Evolutionary conservation across 1,284 basidiomycete species (phyloP), one percentile per base, ranked within the genome.

Genomic region (Bjerkandera adusta): DNA sequence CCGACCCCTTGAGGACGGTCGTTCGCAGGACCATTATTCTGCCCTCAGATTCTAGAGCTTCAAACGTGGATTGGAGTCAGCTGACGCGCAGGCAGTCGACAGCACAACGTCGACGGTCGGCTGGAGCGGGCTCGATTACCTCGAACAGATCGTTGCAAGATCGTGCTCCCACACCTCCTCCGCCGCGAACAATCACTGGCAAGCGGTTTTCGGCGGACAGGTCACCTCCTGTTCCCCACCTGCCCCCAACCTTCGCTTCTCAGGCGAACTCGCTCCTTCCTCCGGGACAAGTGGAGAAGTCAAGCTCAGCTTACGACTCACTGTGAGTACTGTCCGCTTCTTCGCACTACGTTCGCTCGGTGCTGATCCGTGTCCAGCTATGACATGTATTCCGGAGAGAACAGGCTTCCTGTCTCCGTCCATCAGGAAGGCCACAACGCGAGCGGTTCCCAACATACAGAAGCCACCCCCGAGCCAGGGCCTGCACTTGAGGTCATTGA

Each of bases 81-180:
- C 60, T 78, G 43, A 69, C 76, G 58, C 75, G 78, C 48, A 86
- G 82, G 57, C 71, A 71, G 30, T 76, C 82, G 16, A 64, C 57
- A 37, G 62, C 62, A 16, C 58, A 61, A 13, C 67, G 78, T 40
- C 79, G 79, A 35, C 78, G 79, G 25, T 74, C 83, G 47, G 70
- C 72, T 12, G 85, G 86, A 54, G 71, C 72, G 12, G 69, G 71
- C 15, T 78, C 77, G 25, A 61, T 67, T 29, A 64, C 68, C 25
- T 84, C 82, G 3, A 76, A 67, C 55, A 79, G 81, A 44, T 89
- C 88, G 25, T 70, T 90, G 18, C 83, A 86, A 55, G 87, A 90
- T 55, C 83, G 88, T 44, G 83, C 71, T n/a, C 88, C 88, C 15
- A 91, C 88, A 2, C 88, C 87, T 20, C 86, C 86, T 15, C 88